Percentiles rank a stretch among this genome's conserved stretches.
These are phyloP conservation scores for Solanum chilense DNA, from an alignment of 257 asterid species.

Conservation along the genomic window DNA sequence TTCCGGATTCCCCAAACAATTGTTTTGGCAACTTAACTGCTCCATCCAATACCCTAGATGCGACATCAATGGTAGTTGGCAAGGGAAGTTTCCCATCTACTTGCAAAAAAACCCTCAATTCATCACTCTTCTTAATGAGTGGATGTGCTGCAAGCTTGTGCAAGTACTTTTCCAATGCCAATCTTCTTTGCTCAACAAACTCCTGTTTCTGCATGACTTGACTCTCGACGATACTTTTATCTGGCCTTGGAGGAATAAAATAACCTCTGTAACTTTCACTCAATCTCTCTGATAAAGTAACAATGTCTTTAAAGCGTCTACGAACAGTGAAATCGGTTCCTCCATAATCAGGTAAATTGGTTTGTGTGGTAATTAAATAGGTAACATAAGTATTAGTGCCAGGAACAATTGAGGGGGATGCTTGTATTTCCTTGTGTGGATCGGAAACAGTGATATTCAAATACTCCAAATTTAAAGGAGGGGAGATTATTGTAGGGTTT, in stretches of 20 bases:
- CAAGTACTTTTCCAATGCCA: constrained; percentile 78
- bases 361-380: constrained; percentile 67
- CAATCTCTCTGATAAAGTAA: constrained; percentile 80
- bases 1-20: constrained; percentile 67
- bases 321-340: constrained; percentile 60
- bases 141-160: constrained; percentile 74
- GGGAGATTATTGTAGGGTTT: constrained; percentile 24
- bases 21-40: constrained; percentile 84
- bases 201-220: constrained; percentile 99
- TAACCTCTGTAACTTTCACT: constrained; percentile 66
- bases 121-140: constrained; percentile 67
- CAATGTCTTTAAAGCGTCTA: constrained; percentile 83
- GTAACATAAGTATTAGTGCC: constrained; percentile 66
- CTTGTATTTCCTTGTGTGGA: constrained; percentile 77
- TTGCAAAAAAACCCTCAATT: constrained; percentile 80
- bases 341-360: constrained; percentile 47
- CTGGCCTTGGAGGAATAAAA: constrained; percentile 89
- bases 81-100: constrained; percentile 81
- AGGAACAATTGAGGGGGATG: constrained; percentile 74
- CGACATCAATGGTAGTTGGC: constrained; percentile 59
- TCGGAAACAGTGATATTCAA: constrained; percentile 58
- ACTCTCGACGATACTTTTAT: constrained; percentile 85
- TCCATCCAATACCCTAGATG: constrained; percentile 91
- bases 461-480: constrained; percentile 39
- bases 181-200: constrained; percentile 92